phyloP scores from a whole-genome alignment of 2,329 filamentous ascomycete species.

The Dendryphion nanum region DNA sequence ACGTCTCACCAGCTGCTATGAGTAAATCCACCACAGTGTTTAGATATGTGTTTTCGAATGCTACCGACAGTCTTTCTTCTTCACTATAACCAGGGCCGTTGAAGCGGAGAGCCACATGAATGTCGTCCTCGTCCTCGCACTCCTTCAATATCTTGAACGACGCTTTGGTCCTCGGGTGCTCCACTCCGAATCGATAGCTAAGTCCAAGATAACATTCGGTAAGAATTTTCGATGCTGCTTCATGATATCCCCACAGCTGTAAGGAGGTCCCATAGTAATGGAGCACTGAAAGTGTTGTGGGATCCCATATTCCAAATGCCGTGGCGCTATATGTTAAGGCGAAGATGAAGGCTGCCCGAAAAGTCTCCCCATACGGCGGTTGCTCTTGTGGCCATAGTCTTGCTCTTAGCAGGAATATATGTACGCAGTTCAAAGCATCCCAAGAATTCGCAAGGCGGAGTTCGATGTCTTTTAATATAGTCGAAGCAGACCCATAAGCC shows the following conservation, averaged over 20 bases:
- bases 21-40: slow-evolving; percentile 9
- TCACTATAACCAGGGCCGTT: too few species aligned
- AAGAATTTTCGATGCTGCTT: slow-evolving; percentile 2
- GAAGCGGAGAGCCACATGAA: too few species aligned
- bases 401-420: too few species aligned
- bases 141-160: slow-evolving; percentile 1
- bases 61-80: slow-evolving; percentile 7
- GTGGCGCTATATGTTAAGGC: too few species aligned
- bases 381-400: too few species aligned
- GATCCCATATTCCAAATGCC: slow-evolving; percentile 5
- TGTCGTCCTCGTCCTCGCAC: background rate
- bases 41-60: slow-evolving; percentile 10
- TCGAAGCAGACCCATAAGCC: too few species aligned
- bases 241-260: slow-evolving; percentile 1
- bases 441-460: too few species aligned
- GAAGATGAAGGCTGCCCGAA: too few species aligned
- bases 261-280: slow-evolving; percentile 1
- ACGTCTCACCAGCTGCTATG: background rate
- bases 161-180: slow-evolving; percentile 1
- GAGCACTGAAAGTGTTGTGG: slow-evolving; percentile 2
- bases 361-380: too few species aligned
- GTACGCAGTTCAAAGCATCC: too few species aligned
- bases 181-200: slow-evolving; percentile 1
- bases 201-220: slow-evolving; percentile 4
- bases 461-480: too few species aligned